Base-by-base conservation (phyloP, 139 green algal species). In the Chlorella vulgaris region DNA sequence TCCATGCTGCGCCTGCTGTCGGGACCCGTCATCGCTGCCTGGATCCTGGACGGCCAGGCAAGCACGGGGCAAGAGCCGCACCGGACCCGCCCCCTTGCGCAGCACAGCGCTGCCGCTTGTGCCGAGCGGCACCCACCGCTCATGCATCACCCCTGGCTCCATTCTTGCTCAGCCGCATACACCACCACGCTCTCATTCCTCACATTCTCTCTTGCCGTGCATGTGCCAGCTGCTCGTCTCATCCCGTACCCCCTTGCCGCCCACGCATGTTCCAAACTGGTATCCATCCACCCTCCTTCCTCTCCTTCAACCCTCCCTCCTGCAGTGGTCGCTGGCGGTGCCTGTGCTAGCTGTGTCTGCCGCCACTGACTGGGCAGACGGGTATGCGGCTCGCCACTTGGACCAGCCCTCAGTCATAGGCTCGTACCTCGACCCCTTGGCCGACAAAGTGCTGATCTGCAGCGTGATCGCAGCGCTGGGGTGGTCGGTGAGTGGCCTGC, bases 371-470 rank as follows among this genome's bases (percentile, higher is more conserved):
- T 98, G 94, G 94, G 71, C 91, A 0, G 94, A 98, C 69, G 94
- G 94, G 39, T 94, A 85, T 10, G 63, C 94, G 5, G 94, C 95
- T 1, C 88, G 92, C 38, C 74, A 4, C 74, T 68, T 35, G 47
- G 85, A 43, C 79, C 86, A 93, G 55, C 82, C 85, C 24, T 93
- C 86, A 13, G 88, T 95, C 1, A 84, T 98, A 19, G 95, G 95
- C 21, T 94, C 88, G 21, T 98, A 97, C 81, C 84, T 98, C 15
- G 95, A 98, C 78, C 95, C 95, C 0, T 55, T 97, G 43, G 94
- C 91, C 4, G 95, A 98, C 84, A 98, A 98, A 78, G 86, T 89
- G 22, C 79, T 94, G n/a, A 80, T 92, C 38, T 80, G 86, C 80
- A 78, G 50, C 10, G 81, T 87, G 3, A 73, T 84, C 21, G 81